phyloP scores from a whole-genome alignment of 192 early-diverging fungal species.

The Mortierella antarctica region DNA sequence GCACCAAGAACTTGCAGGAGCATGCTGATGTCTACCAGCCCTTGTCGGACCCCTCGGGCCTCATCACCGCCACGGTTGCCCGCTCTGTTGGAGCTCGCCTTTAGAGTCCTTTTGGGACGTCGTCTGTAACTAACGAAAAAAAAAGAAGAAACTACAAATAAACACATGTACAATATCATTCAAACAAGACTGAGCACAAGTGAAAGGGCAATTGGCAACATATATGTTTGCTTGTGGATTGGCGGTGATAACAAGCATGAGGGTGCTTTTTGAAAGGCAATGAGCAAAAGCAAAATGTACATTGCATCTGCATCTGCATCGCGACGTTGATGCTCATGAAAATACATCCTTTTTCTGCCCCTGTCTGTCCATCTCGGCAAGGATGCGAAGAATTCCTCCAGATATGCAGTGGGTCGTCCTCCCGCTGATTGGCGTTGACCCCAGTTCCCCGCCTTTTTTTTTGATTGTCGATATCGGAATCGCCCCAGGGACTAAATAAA shows the following conservation, averaged over 20 bases:
- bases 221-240: neutral
- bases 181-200: neutral
- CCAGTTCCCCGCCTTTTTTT: slow-evolving; percentile 33
- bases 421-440: too few species aligned
- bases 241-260: too few species aligned
- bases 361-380: too few species aligned
- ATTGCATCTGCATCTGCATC: too few species aligned
- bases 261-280: neutral
- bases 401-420: too few species aligned
- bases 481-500: neutral
- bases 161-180: slow-evolving; percentile 23
- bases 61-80: slow-evolving; percentile 76
- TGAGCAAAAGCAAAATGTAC: neutral
- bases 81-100: slow-evolving; percentile 52
- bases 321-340: too few species aligned
- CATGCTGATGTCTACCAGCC: slow-evolving; percentile 81
- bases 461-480: neutral
- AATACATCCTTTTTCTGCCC: neutral
- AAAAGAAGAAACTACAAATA: slow-evolving; percentile 6
- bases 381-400: too few species aligned
- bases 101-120: neutral
- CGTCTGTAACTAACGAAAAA: slow-evolving; percentile 7
- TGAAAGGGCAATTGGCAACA: neutral
- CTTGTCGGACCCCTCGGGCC: slow-evolving; percentile 76
- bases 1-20: slow-evolving; percentile 73